Evolutionary conservation across 2,329 filamentous ascomycete genomes (phyloP).

Genomic region (Arthrobotrys sphaeroides): DNA sequence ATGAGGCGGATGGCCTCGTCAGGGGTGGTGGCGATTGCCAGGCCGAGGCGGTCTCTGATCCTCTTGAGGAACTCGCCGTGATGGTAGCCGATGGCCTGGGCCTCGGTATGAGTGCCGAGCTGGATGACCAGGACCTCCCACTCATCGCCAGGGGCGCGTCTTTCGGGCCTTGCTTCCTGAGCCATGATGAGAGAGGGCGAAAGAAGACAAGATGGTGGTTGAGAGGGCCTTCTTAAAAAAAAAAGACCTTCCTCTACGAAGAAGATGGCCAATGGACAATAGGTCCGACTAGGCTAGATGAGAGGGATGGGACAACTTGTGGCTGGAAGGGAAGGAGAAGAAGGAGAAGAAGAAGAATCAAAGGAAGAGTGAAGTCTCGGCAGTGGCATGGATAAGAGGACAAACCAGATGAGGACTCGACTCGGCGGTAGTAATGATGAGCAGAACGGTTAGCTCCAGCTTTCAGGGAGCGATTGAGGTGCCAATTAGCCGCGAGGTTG

Average conservation of each 20-base stretch:
- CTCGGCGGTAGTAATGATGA: background rate
- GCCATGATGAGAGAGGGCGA: background rate
- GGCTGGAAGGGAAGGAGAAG: background rate
- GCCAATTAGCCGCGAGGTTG: no score
- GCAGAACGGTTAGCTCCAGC: no score
- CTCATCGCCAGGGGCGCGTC: background rate
- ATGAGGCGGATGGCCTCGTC: background rate
- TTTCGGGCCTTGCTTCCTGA: background rate
- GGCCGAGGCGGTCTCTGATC: background rate
- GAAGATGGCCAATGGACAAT: no score
- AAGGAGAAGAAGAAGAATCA: background rate
- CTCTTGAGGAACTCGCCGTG: constrained; percentile 14
- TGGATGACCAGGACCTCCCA: constrained; percentile 20
- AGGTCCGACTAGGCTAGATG: no score
- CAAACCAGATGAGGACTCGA: no score
- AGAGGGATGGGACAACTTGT: background rate
- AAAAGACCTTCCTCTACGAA: no score
- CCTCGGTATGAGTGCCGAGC: background rate
- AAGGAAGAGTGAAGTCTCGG: no score
- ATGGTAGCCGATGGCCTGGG: background rate
- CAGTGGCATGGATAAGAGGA: background rate
- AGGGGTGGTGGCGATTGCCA: background rate
- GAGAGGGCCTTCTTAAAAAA: no score
- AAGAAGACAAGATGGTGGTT: background rate
- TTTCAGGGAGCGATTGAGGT: no score